Percentiles rank a stretch among this genome's conserved stretches.
These are phyloP conservation scores for Cryptococcus sp. DNA, from an alignment of 1,284 basidiomycete genomes.

Conservation along the genomic window DNA sequence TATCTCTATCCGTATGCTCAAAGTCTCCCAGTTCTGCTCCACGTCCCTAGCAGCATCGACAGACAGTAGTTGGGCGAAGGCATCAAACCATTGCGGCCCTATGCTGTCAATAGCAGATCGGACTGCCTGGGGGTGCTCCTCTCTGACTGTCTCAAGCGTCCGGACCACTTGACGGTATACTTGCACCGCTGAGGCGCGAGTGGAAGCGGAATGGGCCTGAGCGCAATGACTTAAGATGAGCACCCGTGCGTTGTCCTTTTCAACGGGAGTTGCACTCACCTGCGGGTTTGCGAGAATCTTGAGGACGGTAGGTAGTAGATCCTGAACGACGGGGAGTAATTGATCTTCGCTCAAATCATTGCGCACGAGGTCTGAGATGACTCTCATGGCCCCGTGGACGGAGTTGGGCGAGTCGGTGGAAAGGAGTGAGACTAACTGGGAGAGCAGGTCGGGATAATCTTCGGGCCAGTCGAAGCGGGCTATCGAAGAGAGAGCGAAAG, in stretches of 20 bases:
- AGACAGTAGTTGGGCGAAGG: constrained; percentile 75
- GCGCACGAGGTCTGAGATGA: constrained; percentile 87
- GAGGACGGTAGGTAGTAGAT: constrained; percentile 81
- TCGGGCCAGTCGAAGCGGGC: constrained; percentile 92
- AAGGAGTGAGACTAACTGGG: constrained; percentile 69
- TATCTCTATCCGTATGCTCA: constrained; percentile 73
- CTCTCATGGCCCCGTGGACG: constrained; percentile 92
- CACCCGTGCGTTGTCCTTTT: neutral
- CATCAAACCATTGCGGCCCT: constrained; percentile 84
- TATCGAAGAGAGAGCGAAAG: constrained; percentile 77
- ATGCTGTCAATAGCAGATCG: constrained; percentile 78
- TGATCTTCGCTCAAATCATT: constrained; percentile 90
- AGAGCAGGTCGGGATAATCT: constrained; percentile 81
- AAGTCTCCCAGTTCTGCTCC: constrained; percentile 69
- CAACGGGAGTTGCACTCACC: constrained; percentile 54
- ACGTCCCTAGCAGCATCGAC: constrained; percentile 67
- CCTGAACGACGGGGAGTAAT: constrained; percentile 78
- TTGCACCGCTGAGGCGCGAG: constrained; percentile 78
- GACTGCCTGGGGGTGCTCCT: constrained; percentile 81
- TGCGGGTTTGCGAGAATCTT: constrained; percentile 73
- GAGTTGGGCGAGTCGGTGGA: constrained; percentile 69
- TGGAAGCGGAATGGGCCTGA: constrained; percentile 71
- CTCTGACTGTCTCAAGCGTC: constrained; percentile 91
- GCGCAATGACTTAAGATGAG: neutral
- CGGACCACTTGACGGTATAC: constrained; percentile 90